These are phyloP conservation scores for Venturia asperata DNA, from an alignment of 2,329 filamentous ascomycete species.

Conservation along the genomic window DNA sequence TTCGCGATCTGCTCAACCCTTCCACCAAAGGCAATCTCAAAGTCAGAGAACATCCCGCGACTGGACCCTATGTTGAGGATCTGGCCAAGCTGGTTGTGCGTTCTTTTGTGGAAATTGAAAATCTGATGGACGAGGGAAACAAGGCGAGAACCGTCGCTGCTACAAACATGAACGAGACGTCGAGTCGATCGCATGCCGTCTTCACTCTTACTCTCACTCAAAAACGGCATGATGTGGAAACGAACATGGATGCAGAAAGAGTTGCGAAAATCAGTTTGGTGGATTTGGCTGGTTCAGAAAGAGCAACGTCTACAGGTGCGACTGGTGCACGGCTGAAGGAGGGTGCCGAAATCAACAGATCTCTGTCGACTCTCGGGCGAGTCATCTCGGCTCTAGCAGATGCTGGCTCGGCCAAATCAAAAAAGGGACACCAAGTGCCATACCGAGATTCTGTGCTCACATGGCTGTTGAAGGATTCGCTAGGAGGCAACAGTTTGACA, in stretches of 20 bases:
- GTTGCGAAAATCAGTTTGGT: constrained; percentile 97
- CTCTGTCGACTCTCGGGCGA: constrained; percentile 88
- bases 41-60: constrained; percentile 94
- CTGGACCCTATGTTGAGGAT: constrained; percentile 96
- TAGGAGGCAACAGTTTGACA: constrained; percentile 98
- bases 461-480: constrained; percentile 92
- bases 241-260: constrained; percentile 95
- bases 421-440: constrained; percentile 73
- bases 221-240: constrained; percentile 83
- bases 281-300: constrained; percentile 93
- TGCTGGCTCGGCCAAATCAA: constrained; percentile 73
- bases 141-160: constrained; percentile 96
- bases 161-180: constrained; percentile 99
- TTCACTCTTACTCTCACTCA: constrained; percentile 95
- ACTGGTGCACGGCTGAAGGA: constrained; percentile 93
- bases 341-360: constrained; percentile 97
- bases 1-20: constrained; percentile 90
- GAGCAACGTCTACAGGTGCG: constrained; percentile 93
- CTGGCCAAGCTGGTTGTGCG: constrained; percentile 89
- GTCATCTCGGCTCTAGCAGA: constrained; percentile 96
- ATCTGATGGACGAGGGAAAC: constrained; percentile 98
- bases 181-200: constrained; percentile 94
- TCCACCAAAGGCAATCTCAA: constrained; percentile 94
- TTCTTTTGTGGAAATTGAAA: constrained; percentile 90
- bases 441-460: constrained; percentile 96